Evolutionary conservation across 2,329 filamentous ascomycete genomes (phyloP).

Genomic region (Scolecobasidium constrictum): DNA sequence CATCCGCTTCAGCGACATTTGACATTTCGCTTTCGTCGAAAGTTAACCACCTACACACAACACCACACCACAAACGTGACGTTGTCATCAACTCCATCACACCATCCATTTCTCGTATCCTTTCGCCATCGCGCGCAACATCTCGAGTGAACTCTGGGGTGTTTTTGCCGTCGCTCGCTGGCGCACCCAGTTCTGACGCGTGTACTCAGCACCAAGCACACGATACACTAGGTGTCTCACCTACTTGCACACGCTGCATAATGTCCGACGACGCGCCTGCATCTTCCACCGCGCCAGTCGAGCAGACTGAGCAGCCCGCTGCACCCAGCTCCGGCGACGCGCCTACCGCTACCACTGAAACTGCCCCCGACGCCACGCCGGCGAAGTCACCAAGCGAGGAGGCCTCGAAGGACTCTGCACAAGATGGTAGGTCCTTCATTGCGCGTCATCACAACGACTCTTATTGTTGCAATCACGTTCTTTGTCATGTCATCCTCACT

Average conservation of each 20-base stretch:
- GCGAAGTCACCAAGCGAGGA: too few species aligned
- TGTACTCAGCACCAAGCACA: background rate
- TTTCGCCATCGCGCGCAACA: background rate
- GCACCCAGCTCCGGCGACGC: background rate
- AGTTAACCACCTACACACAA: background rate
- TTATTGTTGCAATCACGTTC: too few species aligned
- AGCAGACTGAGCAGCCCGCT: background rate
- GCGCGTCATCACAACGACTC: too few species aligned
- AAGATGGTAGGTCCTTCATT: too few species aligned
- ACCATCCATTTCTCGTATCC: background rate
- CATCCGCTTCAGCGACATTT: too few species aligned
- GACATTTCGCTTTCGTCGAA: too few species aligned
- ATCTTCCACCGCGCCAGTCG: background rate
- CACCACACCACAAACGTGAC: background rate
- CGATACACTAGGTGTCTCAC: background rate
- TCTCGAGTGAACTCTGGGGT: background rate
- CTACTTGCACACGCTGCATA: too few species aligned
- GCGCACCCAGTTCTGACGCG: background rate
- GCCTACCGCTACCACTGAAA: too few species aligned
- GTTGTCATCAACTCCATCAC: background rate
- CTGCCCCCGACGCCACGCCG: too few species aligned
- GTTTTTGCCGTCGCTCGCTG: background rate
- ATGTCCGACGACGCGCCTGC: background rate
- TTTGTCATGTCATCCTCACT: too few species aligned
- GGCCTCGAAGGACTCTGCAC: too few species aligned